Conservation (phyloP, 2,329 filamentous ascomycete genomes). For the Phaeosphaeriaceae sp. region DNA sequence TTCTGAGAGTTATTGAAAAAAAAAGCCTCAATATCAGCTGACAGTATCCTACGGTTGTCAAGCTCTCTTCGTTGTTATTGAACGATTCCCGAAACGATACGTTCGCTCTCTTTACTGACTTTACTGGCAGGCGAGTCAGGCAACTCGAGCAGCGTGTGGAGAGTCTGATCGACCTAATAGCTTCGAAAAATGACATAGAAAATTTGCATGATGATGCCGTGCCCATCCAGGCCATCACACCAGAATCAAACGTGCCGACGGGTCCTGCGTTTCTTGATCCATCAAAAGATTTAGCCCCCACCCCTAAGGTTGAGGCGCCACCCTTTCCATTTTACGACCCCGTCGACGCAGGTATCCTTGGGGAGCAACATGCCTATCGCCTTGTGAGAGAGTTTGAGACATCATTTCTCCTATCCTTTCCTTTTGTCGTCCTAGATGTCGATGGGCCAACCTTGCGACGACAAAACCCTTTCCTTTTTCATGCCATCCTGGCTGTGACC, state of each 20-base stretch:
- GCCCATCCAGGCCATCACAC: not conserved
- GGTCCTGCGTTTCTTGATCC: not conserved
- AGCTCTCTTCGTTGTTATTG: too few species aligned
- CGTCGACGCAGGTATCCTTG: constrained; percentile 22
- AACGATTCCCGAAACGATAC: not conserved
- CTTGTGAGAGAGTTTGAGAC: constrained; percentile 24
- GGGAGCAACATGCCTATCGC: constrained; percentile 10
- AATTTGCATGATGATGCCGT: not conserved
- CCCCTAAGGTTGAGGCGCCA: not conserved
- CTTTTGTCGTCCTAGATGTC: constrained; percentile 29
- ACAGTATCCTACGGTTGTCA: too few species aligned
- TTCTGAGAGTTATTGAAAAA: too few species aligned
- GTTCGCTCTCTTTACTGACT: not conserved
- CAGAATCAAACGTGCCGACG: not conserved
- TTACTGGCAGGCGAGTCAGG: constrained; percentile 24
- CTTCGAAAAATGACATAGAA: constrained; percentile 8
- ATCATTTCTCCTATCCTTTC: constrained; percentile 23
- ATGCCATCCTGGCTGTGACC: constrained; percentile 39
- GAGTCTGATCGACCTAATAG: constrained; percentile 26
- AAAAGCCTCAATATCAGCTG: not conserved
- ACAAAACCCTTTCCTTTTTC: constrained; percentile 45
- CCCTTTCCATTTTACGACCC: constrained; percentile 21
- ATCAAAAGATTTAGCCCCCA: not conserved
- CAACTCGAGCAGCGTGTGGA: constrained; percentile 34
- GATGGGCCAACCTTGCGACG: constrained; percentile 18